These are phyloP conservation scores for Usnea hakonensis DNA, from an alignment of 495 filamentous ascomycete genomes.

Conservation along the genomic window DNA sequence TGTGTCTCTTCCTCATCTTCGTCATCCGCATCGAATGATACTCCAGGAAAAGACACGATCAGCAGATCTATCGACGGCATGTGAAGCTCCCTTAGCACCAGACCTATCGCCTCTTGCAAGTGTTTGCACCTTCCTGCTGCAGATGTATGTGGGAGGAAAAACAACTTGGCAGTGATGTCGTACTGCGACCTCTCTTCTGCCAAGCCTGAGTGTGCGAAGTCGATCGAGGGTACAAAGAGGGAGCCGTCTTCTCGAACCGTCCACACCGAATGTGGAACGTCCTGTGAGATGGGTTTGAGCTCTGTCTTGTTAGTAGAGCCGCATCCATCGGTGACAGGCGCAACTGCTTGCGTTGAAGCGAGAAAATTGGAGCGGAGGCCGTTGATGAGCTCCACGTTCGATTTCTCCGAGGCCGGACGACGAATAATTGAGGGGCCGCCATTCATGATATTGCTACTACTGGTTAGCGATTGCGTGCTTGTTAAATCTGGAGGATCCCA, in stretches of 20 bases:
- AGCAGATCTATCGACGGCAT: slow-evolving; percentile 74
- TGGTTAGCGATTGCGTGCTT: slow-evolving; percentile 19
- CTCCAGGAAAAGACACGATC: slow-evolving; percentile 86
- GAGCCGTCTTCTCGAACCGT: slow-evolving; percentile 50
- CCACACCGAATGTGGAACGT: slow-evolving; percentile 47
- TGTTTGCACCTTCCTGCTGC: slow-evolving; percentile 53
- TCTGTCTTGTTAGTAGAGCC: slow-evolving; percentile 24
- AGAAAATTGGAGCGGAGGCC: slow-evolving; percentile 76
- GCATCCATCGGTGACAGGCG: slow-evolving; percentile 22
- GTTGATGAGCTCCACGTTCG: slow-evolving; percentile 80
- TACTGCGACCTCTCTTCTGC: slow-evolving; percentile 73
- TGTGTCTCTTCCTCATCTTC: slow-evolving; percentile 63
- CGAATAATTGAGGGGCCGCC: slow-evolving; percentile 73
- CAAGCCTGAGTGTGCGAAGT: slow-evolving; percentile 61
- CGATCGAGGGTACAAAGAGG: slow-evolving; percentile 69
- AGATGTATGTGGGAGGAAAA: slow-evolving; percentile 71
- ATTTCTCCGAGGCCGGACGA: slow-evolving; percentile 62
- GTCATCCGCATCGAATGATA: slow-evolving; percentile 89
- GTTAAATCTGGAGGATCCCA: slow-evolving; percentile 6
- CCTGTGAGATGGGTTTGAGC: slow-evolving; percentile 25
- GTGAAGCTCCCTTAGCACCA: slow-evolving; percentile 71
- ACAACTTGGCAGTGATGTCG: slow-evolving; percentile 89
- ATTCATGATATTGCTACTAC: slow-evolving; percentile 72
- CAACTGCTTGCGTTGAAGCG: slow-evolving; percentile 53
- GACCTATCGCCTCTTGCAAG: slow-evolving; percentile 64